Evolutionary conservation across 192 early-diverging fungal genomes (phyloP), one percentile per base, ranked within the genome.

Genomic region (Bifiguratus adelaidae): DNA sequence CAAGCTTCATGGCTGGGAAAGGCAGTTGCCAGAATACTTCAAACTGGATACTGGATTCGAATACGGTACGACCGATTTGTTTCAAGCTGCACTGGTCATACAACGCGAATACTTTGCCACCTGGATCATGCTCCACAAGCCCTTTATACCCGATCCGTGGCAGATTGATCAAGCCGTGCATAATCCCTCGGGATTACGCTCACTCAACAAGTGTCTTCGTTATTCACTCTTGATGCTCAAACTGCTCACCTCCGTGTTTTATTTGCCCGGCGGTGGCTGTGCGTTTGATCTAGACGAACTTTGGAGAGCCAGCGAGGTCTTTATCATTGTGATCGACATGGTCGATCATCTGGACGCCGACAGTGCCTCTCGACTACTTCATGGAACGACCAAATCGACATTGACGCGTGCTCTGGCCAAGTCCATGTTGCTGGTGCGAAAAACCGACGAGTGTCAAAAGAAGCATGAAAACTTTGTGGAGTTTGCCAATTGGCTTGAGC

Each of bases 41-140:
- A 30, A 42, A 16, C 47, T 63, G 35, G 61, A 63, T 22, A 53
- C 54, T 30, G 61, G 61, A 0, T 63, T 63, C n/a, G 55, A 53
- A 30, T 63, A 63, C 33, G 61, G 61, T 3, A 50, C 46, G 40
- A 32, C 50, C 30, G 61, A 63, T 23, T 35, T 63, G 23, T 58
- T 58, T 26, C 27, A 57, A 7, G 46, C 41, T n/a, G 56, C 55
- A 25, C 29, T 63, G 2, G 55, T 47, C 8, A 50, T 63, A 1
- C 56, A 57, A 34, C 35, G 53, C 15, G 61, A 63, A 35, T 63
- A 52, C 47, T 57, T 57, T 46, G 61, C 61, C 3, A 63, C 61
- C 16, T 47, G 47, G 30, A 50, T 63, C 12, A 58, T 63, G 15
- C 55, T 63, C 13, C 61, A 63, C 25, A 53, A 56, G 22, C 23